A percentile compares a stretch with the other conserved stretches of the same genome.
These are phyloP conservation scores for Pythium pyrilobum DNA, from an alignment of 352 stramenopile species.

Conservation along the genomic window DNA sequence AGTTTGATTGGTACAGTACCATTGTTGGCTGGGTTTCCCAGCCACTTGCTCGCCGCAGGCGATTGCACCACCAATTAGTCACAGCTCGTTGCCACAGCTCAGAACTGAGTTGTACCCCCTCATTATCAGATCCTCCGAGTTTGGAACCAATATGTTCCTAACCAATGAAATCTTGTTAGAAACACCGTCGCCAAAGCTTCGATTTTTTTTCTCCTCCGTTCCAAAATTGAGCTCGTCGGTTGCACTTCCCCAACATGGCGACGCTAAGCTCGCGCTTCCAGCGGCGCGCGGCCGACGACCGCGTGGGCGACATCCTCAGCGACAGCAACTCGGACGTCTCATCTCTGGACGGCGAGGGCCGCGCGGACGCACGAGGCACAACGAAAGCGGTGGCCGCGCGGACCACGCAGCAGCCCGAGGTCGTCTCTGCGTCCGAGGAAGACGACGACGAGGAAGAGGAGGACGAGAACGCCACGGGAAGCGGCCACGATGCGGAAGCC, in stretches of 20 bases:
- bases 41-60: too few relatives aligned
- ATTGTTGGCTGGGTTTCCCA: too few relatives aligned
- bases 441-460: conserved; percentile 32
- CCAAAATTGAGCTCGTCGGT: not conserved
- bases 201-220: conserved; percentile 1
- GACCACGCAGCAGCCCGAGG: conserved; percentile 6
- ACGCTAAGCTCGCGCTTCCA: conserved; percentile 4
- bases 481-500: conserved; percentile 6
- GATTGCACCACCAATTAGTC: too few relatives aligned
- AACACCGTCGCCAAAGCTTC: too few relatives aligned
- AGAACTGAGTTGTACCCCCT: too few relatives aligned
- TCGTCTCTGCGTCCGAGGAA: conserved; percentile 8
- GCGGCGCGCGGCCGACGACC: conserved; percentile 19
- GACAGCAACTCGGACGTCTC: conserved; percentile 54
- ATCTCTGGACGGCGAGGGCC: conserved; percentile 14
- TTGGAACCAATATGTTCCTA: too few relatives aligned
- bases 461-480: not conserved
- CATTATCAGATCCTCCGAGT: too few relatives aligned
- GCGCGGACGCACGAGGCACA: not conserved
- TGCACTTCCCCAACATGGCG: not conserved
- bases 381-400: not conserved
- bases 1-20: too few relatives aligned
- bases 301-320: conserved; percentile 53
- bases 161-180: too few relatives aligned
- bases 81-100: too few relatives aligned